Evolutionary conservation across 257 asterid genomes (phyloP), one percentile per base, ranked within the genome.

Genomic region (Nicotiana otophora): DNA sequence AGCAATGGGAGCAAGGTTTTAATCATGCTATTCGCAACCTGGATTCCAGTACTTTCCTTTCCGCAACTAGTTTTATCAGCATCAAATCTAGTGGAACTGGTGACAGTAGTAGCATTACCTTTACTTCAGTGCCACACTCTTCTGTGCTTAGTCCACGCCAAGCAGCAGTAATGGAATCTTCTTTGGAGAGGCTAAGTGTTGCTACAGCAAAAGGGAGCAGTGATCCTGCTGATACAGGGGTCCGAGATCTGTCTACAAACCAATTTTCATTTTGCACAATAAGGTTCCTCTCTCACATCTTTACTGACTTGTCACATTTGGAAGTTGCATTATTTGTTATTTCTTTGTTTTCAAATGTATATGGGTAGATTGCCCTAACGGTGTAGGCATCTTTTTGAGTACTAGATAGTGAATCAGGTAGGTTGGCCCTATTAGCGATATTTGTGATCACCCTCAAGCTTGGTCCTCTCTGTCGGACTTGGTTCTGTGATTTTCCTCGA

Each of bases 31-130:
- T 77, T 81, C 91, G 85, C 81, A 82, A 79, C 82, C 81, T 88
- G 90, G 97, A 94, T 48, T 82, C 63, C 83, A 89, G 90, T 87
- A 82, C 84, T 80, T 91, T 95, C 5, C 91, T 94, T n/a, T 90
- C 98, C 82, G 91, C 88, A 62, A 87, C 88, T 72, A 96, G 99
- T 91, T 89, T 93, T 81, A 83, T 90, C 86, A 96, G 99, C 90
- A 84, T 89, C 63, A 96, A 88, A 87, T 96, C 99, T 75, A 88
- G 97, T 80, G 93, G 87, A 84, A 96, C 99, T 79, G 87, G 91
- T 83, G 89, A 87, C 81, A 91, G 94, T 88, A 89, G 91, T 82
- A 88, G 90, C 88, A 82, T 84, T 42, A 88, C 95, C 60, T 86
- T 88, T 83, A 88, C 85, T 61, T 91, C 97, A 72, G 72, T 87